Percentiles rank a stretch among this genome's conserved stretches.
phyloP scores from a whole-genome alignment of 2,329 filamentous ascomycete genomes.

The Ophiostoma quercus region DNA sequence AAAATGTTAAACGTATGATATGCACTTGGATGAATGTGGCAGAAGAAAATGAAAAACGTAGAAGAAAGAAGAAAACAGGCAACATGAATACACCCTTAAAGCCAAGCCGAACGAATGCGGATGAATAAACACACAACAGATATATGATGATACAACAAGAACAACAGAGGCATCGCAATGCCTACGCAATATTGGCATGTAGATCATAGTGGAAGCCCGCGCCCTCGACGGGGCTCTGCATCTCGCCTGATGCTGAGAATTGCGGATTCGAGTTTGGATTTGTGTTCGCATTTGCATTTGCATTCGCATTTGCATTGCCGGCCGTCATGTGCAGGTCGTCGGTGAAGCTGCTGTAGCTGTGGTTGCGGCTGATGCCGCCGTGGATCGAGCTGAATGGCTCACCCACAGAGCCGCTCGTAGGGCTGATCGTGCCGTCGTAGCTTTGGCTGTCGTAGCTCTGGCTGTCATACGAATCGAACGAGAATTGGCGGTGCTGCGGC shows the following conservation, averaged over 20 bases:
- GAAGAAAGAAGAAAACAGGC: not conserved
- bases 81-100: not conserved
- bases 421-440: conserved; percentile 19
- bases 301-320: not conserved
- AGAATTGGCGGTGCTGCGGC: not conserved
- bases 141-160: not conserved
- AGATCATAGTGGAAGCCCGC: conserved; percentile 13
- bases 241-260: conserved; percentile 12
- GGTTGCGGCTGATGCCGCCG: conserved; percentile 22
- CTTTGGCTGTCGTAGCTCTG: conserved; percentile 14
- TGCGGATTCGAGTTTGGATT: not conserved
- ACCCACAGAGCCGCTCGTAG: conserved; percentile 15
- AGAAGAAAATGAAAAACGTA: not conserved
- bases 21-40: not conserved
- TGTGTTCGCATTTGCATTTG: not conserved
- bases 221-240: conserved; percentile 16
- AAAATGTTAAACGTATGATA: not conserved
- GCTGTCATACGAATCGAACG: conserved; percentile 13
- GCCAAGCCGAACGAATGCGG: not conserved
- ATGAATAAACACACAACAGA: not conserved
- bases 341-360: conserved; percentile 23
- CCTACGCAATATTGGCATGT: not conserved
- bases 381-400: conserved; percentile 16
- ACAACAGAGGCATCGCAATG: not conserved
- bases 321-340: conserved; percentile 16